A percentile compares a stretch with the other conserved stretches of the same genome.
Conservation (phyloP, 2,329 filamentous ascomycete genomes). For the Aspergillus awamori region DNA sequence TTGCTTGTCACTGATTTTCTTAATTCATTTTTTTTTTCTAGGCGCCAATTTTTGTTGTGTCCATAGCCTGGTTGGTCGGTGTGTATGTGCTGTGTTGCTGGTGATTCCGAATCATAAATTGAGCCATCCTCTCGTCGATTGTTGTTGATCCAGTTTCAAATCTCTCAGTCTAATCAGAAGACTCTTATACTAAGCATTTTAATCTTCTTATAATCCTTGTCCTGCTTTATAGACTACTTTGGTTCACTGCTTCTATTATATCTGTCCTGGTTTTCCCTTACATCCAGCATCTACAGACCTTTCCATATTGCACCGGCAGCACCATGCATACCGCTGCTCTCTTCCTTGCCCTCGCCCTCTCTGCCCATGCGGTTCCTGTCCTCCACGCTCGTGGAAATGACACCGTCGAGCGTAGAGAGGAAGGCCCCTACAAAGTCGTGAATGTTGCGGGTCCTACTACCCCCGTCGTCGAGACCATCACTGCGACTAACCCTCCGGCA, state of each 20-base stretch:
- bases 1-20: not conserved
- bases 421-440: constrained; percentile 32
- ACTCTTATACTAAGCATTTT: not conserved
- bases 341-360: constrained; percentile 32
- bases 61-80: constrained; percentile 4
- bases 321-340: constrained; percentile 36
- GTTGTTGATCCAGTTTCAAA: not conserved
- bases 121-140: not conserved
- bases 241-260: not conserved
- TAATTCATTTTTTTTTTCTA: not conserved
- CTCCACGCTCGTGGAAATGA: constrained; percentile 23
- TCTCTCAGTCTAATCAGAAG: not conserved
- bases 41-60: not conserved
- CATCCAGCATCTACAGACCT: constrained; percentile 8
- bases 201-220: not conserved
- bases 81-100: not conserved
- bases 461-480: constrained; percentile 22
- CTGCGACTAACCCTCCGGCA: constrained; percentile 17
- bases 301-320: constrained; percentile 1
- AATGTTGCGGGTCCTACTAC: constrained; percentile 34
- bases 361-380: constrained; percentile 35
- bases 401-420: constrained; percentile 29
- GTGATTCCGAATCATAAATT: constrained; percentile 11
- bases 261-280: constrained; percentile 2
- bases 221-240: not conserved